These are phyloP conservation scores for Hyaloperonospora arabidopsidis DNA, from an alignment of 352 stramenopile genomes.

Conservation along the genomic window DNA sequence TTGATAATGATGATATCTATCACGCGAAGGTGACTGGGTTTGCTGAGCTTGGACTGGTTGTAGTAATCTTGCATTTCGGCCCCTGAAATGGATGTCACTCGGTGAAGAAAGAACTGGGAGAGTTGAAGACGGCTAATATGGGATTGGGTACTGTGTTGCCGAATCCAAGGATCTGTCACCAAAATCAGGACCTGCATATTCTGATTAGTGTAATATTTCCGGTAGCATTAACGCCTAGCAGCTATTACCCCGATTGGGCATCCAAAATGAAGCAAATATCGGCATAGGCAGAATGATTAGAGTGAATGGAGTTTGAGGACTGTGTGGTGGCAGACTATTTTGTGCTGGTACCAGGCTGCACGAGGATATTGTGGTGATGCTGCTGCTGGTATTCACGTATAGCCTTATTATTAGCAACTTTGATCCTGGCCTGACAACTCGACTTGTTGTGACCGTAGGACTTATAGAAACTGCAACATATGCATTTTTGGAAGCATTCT, in stretches of 20 bases:
- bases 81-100: too few species aligned
- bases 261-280: background rate
- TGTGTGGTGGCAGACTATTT: background rate
- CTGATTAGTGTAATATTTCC: too few species aligned
- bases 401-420: background rate
- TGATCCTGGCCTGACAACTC: background rate
- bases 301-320: background rate
- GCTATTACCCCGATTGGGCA: background rate
- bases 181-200: too few species aligned
- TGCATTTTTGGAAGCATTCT: background rate
- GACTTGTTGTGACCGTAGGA: background rate
- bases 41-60: too few species aligned
- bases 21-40: too few species aligned
- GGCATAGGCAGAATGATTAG: background rate
- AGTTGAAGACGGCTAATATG: too few species aligned
- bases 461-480: background rate
- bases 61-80: too few species aligned
- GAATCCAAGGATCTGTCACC: too few species aligned
- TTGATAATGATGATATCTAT: too few species aligned
- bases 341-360: background rate
- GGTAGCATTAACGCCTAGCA: background rate
- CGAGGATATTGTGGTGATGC: background rate
- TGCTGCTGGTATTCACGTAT: background rate
- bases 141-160: too few species aligned
- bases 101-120: too few species aligned